Conservation (phyloP, 2,329 filamentous ascomycete species). For the Epicoccum nigrum region DNA sequence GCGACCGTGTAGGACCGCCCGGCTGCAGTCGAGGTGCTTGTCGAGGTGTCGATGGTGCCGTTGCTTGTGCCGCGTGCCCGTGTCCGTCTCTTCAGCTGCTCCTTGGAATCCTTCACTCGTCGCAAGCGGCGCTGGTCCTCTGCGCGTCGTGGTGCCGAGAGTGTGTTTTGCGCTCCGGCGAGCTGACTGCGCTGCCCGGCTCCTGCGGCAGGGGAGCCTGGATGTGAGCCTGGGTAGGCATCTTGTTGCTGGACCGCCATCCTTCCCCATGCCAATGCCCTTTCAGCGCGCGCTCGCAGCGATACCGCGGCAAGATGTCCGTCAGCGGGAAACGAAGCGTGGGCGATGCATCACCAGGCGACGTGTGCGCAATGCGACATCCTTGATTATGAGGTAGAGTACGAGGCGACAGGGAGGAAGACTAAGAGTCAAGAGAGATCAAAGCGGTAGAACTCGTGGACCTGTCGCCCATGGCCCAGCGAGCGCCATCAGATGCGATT, state of each 20-base stretch:
- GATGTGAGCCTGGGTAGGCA: slow-evolving; percentile 37
- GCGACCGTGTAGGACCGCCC: slow-evolving; percentile 55
- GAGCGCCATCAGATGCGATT: slow-evolving; percentile 32
- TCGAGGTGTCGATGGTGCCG: slow-evolving; percentile 40
- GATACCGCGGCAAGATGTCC: slow-evolving; percentile 18
- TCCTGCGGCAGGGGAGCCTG: slow-evolving; percentile 31
- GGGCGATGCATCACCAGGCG: slow-evolving; percentile 27
- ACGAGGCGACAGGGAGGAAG: slow-evolving; percentile 21
- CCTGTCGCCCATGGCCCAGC: slow-evolving; percentile 28
- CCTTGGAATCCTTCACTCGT: slow-evolving; percentile 46
- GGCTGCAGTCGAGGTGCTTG: slow-evolving; percentile 33
- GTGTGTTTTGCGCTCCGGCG: slow-evolving; percentile 32
- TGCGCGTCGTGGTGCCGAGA: slow-evolving; percentile 35
- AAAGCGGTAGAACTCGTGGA: slow-evolving; percentile 31
- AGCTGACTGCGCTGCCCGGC: slow-evolving; percentile 34
- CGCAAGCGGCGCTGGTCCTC: slow-evolving; percentile 42
- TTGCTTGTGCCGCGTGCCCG: slow-evolving; percentile 40
- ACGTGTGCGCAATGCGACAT: slow-evolving; percentile 36
- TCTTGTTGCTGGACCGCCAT: slow-evolving; percentile 46
- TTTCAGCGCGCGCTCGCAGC: slow-evolving; percentile 28
- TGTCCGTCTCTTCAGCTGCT: slow-evolving; percentile 44
- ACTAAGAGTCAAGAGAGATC: too few relatives aligned
- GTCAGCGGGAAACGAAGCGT: slow-evolving; percentile 26
- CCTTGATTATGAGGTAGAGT: slow-evolving; percentile 31
- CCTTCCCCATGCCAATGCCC: slow-evolving; percentile 45